These are phyloP conservation scores for Xerocomus spinulosus DNA, from an alignment of 768 basidiomycete species.

Conservation along the genomic window DNA sequence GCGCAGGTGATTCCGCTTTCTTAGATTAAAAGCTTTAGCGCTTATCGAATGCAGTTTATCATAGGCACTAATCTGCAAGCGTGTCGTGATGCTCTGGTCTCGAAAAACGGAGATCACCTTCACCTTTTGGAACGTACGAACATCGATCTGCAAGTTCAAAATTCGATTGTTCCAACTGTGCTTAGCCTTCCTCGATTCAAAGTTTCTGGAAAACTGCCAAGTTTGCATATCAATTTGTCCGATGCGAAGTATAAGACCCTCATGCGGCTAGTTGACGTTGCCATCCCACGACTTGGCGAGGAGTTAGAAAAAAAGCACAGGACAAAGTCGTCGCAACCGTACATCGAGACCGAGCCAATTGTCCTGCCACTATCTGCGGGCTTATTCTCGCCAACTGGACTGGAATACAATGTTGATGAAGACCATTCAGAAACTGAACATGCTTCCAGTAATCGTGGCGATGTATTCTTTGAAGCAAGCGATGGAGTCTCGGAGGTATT, in stretches of 20 bases:
- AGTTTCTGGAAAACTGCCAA: slow-evolving; percentile 82
- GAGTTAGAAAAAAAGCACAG: slow-evolving; percentile 26
- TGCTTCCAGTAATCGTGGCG: slow-evolving; percentile 40
- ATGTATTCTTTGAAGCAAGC: slow-evolving; percentile 69
- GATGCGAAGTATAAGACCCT: slow-evolving; percentile 88
- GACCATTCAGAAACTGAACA: slow-evolving; percentile 44
- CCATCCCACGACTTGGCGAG: slow-evolving; percentile 77
- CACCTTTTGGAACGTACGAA: slow-evolving; percentile 92
- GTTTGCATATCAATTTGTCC: slow-evolving; percentile 84
- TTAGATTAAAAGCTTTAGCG: not conserved
- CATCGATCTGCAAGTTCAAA: slow-evolving; percentile 84
- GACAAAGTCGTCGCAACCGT: slow-evolving; percentile 19
- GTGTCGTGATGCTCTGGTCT: slow-evolving; percentile 74
- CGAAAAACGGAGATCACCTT: slow-evolving; percentile 51
- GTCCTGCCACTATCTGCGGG: slow-evolving; percentile 50
- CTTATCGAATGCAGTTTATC: slow-evolving; percentile 58
- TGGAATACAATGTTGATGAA: slow-evolving; percentile 70
- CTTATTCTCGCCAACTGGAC: slow-evolving; percentile 49
- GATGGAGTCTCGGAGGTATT: slow-evolving; percentile 56
- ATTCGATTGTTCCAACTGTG: slow-evolving; percentile 84
- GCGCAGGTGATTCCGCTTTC: slow-evolving; percentile 65
- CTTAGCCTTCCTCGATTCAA: slow-evolving; percentile 85
- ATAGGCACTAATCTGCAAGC: slow-evolving; percentile 79
- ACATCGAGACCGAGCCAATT: slow-evolving; percentile 24
- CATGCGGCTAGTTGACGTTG: slow-evolving; percentile 89